phyloP scores from a whole-genome alignment of 116 monocot species.

The Zostera marina region DNA sequence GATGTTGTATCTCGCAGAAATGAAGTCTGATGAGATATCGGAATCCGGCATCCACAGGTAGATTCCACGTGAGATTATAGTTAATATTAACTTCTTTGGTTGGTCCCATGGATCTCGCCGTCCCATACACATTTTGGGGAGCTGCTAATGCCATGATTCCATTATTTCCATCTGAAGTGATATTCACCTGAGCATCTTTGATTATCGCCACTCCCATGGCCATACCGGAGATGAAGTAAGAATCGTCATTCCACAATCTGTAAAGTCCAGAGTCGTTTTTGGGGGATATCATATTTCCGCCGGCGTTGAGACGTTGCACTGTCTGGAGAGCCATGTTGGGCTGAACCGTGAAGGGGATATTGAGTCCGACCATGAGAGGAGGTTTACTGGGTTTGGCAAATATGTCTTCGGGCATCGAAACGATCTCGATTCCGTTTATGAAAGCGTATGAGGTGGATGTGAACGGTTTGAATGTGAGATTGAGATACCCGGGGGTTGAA shows the following conservation, averaged over 20 bases:
- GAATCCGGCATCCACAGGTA: conserved; percentile 16
- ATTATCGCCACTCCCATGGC: conserved; percentile 4
- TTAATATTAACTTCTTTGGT: conserved; percentile 5
- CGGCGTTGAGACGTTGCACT: conserved; percentile 14
- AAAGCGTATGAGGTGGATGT: conserved; percentile 40
- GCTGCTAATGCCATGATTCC: conserved; percentile 12
- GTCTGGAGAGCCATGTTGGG: conserved; percentile 4
- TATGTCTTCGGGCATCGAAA: conserved; percentile 47
- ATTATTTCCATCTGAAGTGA: conserved; percentile 1
- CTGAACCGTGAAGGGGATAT: not conserved
- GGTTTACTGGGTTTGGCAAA: conserved; percentile 3
- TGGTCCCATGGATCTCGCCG: conserved; percentile 16
- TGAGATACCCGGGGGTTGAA: conserved; percentile 18
- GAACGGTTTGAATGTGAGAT: conserved; percentile 56
- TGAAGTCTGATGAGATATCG: conserved; percentile 21
- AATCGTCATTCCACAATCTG: conserved; percentile 9
- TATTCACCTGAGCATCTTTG: conserved; percentile 13
- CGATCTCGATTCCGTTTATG: conserved; percentile 77
- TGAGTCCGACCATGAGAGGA: not conserved
- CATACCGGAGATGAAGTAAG: conserved; percentile 4
- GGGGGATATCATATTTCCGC: conserved; percentile 9
- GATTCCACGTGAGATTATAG: conserved; percentile 23
- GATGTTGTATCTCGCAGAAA: conserved; percentile 22
- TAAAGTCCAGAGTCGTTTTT: conserved; percentile 8
- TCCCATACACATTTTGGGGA: conserved; percentile 17